Base-by-base conservation (phyloP, 495 filamentous ascomycete species). In the Penicillium cinerascens region DNA sequence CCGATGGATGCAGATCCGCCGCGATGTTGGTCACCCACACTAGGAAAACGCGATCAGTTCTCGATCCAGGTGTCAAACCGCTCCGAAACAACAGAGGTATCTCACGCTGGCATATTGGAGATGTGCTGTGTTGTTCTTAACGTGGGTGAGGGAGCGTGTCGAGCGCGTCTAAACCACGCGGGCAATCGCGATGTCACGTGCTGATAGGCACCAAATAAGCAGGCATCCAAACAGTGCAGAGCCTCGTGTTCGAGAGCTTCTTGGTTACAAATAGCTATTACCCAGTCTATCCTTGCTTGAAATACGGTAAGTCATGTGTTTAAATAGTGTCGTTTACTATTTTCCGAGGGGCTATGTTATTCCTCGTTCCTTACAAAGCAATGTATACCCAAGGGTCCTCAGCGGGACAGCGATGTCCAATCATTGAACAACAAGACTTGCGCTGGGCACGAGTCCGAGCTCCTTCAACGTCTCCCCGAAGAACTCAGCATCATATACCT, bases 381-480 rank as follows among this genome's bases (percentile, higher is more conserved):
- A 59, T 43, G 18, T 37, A 26, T 43, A 29, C 41, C 41, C 23
- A 17, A 40, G 8, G 44, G 41, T 52, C 42, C 51, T 40, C 42
- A 45, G 6, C 1, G 21, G 17, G 29, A 9, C 27, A 23, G 36
- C 42, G 38, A 8, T 13, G 6, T 25, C 23, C 21, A 41, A 58
- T 71, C 48, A 78, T 60, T 85, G 81, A 36, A 93, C 82, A 55
- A 96, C 82, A 50, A 99, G 75, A 49, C 86, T 91, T 47, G 91
- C 92, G 57, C 89, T 95, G 9, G 93, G 93, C 11, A 89, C 85
- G 52, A 97, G 72, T 11, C 90, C 91, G 21, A 95, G 87, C 66
- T 99, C 95, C 71, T 93, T 93, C 53, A 99, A 68, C 15, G 91
- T 91, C 76, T 90, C 85, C 8, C 88, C 87, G 64, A 96, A 96